A percentile compares a stretch with the other conserved stretches of the same genome.
phyloP scores from a whole-genome alignment of 108 stramenopile genomes.

The Aurantiochytrium sp. region DNA sequence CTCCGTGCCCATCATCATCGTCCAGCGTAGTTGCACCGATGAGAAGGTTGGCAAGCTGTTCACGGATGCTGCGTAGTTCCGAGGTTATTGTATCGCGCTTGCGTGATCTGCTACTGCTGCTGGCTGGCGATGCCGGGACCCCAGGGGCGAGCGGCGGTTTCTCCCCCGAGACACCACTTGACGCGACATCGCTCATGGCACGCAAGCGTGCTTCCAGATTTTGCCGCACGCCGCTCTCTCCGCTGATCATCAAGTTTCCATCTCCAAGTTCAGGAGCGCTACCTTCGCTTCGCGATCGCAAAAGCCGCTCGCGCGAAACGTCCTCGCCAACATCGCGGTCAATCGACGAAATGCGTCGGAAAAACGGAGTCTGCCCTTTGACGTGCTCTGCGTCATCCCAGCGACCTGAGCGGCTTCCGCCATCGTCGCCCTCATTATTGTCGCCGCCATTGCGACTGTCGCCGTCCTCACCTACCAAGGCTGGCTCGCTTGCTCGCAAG shows the following conservation, averaged over 20 bases:
- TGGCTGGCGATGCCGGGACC: neutral
- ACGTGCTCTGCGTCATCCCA: neutral
- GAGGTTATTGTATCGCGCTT: neutral
- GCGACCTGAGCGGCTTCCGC: neutral
- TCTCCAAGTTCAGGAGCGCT: neutral
- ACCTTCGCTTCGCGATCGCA: neutral
- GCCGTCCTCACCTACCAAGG: neutral
- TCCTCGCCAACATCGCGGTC: neutral
- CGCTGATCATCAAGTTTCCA: neutral
- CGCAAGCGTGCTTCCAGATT: neutral
- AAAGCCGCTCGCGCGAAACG: neutral
- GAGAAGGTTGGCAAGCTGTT: neutral
- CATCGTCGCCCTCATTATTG: neutral
- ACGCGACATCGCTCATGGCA: neutral
- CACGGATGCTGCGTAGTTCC: neutral
- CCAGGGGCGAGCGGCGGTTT: neutral
- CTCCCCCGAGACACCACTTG: neutral
- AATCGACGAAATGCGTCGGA: neutral
- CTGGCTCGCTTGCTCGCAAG: neutral
- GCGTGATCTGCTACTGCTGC: neutral
- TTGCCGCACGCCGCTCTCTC: neutral
- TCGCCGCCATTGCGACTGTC: neutral
- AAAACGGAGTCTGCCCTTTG: neutral
- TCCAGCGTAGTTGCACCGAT: neutral
- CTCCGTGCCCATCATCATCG: neutral